These are phyloP conservation scores for Cryptococcus sp. DNA, from an alignment of 1,284 basidiomycete species.

Conservation along the genomic window DNA sequence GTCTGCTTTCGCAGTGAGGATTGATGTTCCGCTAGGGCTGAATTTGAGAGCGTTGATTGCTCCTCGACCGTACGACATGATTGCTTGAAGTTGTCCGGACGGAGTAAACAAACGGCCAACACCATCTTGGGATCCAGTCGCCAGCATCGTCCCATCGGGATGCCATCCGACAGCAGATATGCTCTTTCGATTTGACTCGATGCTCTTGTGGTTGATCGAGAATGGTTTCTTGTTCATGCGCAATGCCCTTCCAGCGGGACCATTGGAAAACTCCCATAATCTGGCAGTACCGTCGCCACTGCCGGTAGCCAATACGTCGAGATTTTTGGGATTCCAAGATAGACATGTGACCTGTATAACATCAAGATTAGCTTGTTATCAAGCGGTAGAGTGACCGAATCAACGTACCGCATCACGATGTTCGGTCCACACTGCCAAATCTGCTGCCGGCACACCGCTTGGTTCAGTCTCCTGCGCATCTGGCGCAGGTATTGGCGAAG, in stretches of 20 bases:
- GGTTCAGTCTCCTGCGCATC: background rate
- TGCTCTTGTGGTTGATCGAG: slow-evolving; percentile 38
- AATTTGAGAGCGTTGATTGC: slow-evolving; percentile 45
- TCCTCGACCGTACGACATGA: slow-evolving; percentile 46
- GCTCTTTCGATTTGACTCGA: slow-evolving; percentile 43
- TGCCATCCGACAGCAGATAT: slow-evolving; percentile 45
- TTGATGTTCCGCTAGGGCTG: slow-evolving; percentile 39
- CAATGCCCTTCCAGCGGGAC: slow-evolving; percentile 6
- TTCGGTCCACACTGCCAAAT: slow-evolving; percentile 29
- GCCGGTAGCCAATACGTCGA: slow-evolving; percentile 39
- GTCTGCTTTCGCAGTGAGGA: slow-evolving; percentile 42
- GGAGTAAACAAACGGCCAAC: slow-evolving; percentile 48
- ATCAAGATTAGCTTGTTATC: background rate
- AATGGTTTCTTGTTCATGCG: slow-evolving; percentile 24
- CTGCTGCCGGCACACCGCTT: slow-evolving; percentile 4
- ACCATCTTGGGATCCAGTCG: slow-evolving; percentile 41
- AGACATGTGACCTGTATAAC: slow-evolving; percentile 36
- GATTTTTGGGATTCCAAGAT: slow-evolving; percentile 47
- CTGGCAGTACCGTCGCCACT: slow-evolving; percentile 40
- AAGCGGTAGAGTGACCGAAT: background rate
- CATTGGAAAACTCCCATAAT: slow-evolving; percentile 43
- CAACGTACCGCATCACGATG: slow-evolving; percentile 41
- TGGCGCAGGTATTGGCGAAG: slow-evolving; percentile 3
- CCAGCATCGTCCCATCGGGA: slow-evolving; percentile 47
- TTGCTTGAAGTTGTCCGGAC: slow-evolving; percentile 43